A percentile compares a stretch with the other conserved stretches of the same genome.
These are phyloP conservation scores for Vitis hybrid DNA, from an alignment of 177 flowering plant genomes.

Conservation along the genomic window DNA sequence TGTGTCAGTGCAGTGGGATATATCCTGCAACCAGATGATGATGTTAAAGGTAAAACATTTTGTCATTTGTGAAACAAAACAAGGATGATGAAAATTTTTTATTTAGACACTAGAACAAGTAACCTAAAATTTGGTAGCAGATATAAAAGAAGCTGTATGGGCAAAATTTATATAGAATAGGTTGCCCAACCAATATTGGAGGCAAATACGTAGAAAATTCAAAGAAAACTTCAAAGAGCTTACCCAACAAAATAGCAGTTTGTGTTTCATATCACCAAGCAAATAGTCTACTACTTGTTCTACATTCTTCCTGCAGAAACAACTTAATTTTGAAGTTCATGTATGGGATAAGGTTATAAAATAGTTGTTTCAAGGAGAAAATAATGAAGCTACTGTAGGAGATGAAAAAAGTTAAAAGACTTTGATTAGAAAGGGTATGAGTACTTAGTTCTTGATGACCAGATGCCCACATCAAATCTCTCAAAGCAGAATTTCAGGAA, in stretches of 20 bases:
- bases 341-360: background rate
- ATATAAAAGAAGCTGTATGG: too few species aligned
- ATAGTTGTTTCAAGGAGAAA: background rate
- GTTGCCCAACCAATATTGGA: background rate
- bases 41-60: too few species aligned
- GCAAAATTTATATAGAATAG: background rate
- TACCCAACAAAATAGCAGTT: constrained; percentile 83
- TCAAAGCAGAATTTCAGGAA: constrained; percentile 84
- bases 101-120: too few species aligned
- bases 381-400: background rate
- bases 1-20: constrained; percentile 63
- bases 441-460: constrained; percentile 88
- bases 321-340: background rate
- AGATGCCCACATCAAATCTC: constrained; percentile 77
- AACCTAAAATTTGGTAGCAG: too few species aligned
- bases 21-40: constrained; percentile 47
- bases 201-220: background rate
- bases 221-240: constrained; percentile 10
- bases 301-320: constrained; percentile 62
- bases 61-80: too few species aligned
- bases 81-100: too few species aligned
- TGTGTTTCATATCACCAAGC: constrained; percentile 53
- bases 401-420: background rate
- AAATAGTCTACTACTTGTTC: constrained; percentile 55
- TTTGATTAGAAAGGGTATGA: constrained; percentile 3